phyloP scores from a whole-genome alignment of 305 asterid genomes.

The Fraxinus sp. region DNA sequence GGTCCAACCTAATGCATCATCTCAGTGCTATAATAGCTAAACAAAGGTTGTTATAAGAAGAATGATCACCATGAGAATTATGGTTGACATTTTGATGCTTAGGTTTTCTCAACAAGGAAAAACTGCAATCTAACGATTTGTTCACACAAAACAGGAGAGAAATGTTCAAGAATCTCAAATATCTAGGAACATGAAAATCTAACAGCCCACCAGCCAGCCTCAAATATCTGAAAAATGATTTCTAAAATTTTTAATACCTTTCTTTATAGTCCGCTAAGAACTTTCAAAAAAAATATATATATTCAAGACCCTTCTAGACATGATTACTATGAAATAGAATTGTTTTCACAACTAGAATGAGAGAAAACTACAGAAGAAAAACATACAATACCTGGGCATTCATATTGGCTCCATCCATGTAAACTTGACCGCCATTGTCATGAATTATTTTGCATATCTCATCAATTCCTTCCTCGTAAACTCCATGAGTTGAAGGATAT shows the following conservation, averaged over 20 bases:
- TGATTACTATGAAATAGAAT: background rate
- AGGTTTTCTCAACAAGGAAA: background rate
- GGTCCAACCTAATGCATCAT: background rate
- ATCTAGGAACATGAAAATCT: background rate
- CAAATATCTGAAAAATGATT: background rate
- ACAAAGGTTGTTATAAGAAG: background rate
- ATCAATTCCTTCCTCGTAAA: slow-evolving; percentile 93
- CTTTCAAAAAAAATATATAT: background rate
- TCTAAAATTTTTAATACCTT: background rate
- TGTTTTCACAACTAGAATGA: background rate
- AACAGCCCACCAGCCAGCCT: background rate
- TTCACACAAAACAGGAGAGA: background rate
- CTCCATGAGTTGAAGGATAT: slow-evolving; percentile 99
- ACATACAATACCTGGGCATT: slow-evolving; percentile 72
- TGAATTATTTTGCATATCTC: slow-evolving; percentile 93
- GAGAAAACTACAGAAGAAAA: background rate
- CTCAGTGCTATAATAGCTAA: background rate
- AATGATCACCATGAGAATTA: background rate
- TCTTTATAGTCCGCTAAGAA: background rate
- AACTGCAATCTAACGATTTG: background rate
- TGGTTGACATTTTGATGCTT: background rate
- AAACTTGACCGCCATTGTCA: slow-evolving; percentile 95
- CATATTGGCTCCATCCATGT: slow-evolving; percentile 99
- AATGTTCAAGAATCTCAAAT: background rate
- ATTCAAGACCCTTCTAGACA: background rate